These are phyloP conservation scores for Globisporangium polare DNA, from an alignment of 352 stramenopile genomes.

Conservation along the genomic window DNA sequence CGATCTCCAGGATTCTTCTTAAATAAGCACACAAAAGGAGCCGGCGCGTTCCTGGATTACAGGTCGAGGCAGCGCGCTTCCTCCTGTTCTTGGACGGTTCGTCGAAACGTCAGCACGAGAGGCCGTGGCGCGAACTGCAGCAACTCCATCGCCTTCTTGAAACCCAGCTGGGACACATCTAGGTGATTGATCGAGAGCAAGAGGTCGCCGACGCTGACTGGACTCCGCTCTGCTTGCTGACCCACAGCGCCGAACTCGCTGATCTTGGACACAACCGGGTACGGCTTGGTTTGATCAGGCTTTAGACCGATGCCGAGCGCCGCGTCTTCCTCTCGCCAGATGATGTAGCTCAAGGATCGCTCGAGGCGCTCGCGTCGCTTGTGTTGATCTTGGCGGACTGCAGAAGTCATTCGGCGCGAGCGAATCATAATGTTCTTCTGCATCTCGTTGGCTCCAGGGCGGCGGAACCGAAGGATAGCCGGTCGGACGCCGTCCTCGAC, in stretches of 20 bases:
- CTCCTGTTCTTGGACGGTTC: constrained; percentile 22
- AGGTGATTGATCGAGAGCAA: constrained; percentile 72
- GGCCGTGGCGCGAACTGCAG: constrained; percentile 62
- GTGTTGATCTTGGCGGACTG: constrained; percentile 23
- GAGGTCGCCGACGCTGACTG: constrained; percentile 41
- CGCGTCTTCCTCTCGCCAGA: constrained; percentile 66
- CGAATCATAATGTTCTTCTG: constrained; percentile 20
- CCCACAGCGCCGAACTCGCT: constrained; percentile 25
- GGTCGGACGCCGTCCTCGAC: constrained; percentile 57
- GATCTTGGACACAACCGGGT: constrained; percentile 45
- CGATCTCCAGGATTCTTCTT: neutral
- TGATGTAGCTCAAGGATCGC: constrained; percentile 53
- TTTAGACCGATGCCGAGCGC: constrained; percentile 56
- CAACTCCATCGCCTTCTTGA: constrained; percentile 49
- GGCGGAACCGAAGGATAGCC: constrained; percentile 54
- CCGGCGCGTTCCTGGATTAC: constrained; percentile 18
- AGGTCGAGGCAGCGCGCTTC: constrained; percentile 43
- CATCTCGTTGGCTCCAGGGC: constrained; percentile 44
- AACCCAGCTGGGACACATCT: constrained; percentile 55
- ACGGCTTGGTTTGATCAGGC: constrained; percentile 42
- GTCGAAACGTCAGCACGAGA: constrained; percentile 68
- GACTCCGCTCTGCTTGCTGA: constrained; percentile 22
- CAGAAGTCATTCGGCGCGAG: constrained; percentile 11
- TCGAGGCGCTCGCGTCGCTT: constrained; percentile 51
- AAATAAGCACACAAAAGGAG: constrained; percentile 11